Percentiles rank a stretch among this genome's conserved stretches.
Evolutionary conservation across 345 rosid genomes (phyloP).

Genomic region (Acer yangbiense): DNA sequence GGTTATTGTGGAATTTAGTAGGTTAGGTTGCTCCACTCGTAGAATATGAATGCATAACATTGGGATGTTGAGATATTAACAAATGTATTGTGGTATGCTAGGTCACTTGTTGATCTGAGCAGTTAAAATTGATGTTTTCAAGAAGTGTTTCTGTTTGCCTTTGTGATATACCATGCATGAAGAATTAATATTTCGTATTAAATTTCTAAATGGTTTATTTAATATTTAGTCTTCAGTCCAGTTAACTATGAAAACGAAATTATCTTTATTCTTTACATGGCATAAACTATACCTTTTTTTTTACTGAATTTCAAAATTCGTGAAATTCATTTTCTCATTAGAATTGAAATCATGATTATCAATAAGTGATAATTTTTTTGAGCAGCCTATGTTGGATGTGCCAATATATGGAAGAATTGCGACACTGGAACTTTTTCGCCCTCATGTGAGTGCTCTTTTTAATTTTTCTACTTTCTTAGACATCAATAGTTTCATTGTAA

Average conservation of each 20-base stretch:
- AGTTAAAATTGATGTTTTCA: neutral
- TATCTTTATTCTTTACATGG: neutral
- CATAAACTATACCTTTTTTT: neutral
- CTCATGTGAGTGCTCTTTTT: constrained; percentile 66
- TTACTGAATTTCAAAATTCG: neutral
- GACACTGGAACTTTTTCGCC: constrained; percentile 85
- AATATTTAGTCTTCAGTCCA: neutral
- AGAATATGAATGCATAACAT: neutral
- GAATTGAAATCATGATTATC: neutral
- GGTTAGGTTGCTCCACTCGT: neutral
- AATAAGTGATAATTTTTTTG: constrained; percentile 8
- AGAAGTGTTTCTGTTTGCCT: neutral
- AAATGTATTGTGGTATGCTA: neutral
- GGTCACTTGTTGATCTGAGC: no score
- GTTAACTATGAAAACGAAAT: neutral
- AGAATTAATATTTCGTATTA: neutral
- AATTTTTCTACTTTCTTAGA: neutral
- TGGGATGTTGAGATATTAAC: neutral
- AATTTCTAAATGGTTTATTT: neutral
- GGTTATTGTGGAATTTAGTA: neutral
- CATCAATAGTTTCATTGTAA: neutral
- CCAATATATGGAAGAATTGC: constrained; percentile 97
- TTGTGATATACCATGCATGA: neutral
- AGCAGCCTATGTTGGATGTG: constrained; percentile 89
- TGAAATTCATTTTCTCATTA: neutral